Evolutionary conservation across 1,284 basidiomycete genomes (phyloP), one percentile per base, ranked within the genome.

Genomic region (Salmacisia buchloeana): DNA sequence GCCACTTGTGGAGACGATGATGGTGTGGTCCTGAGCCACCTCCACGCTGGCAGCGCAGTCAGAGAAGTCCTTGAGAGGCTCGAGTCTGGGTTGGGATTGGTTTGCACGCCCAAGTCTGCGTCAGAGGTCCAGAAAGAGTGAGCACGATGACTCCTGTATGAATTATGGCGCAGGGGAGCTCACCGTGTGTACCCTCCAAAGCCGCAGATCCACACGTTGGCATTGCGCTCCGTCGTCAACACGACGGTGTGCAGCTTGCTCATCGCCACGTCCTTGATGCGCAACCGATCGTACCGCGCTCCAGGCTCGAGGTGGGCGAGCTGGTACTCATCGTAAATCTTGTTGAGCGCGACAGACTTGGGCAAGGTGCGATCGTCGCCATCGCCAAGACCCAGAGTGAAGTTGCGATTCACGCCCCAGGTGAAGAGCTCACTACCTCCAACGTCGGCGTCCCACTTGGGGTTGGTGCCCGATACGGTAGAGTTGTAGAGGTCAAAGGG

Each of bases 11-110:
- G 92, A 93, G 39, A 97, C 83, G 0, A 88, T 89, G 23, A 97
- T 85, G 0, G 94, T 94, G 78, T 98, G 96, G 74, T 98, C 94
- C 76, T 93, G 93, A 1, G 90, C 94, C 1, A 94, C 83, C 0
- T 93, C 91, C 49, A 97, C 85, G 3, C 57, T 57, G 2, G 54
- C 60, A 2, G 86, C 83, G 1, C 83, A 77, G 59, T 85, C 83
- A 41, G 85, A 79, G 12, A 83, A 83, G 63, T 87, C 86, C 1
- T 85, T 80, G 15, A 92, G 81, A 0, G 87, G 86, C 25, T 89
- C 83, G 23, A 85, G 81, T 2, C 83, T 83, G 69, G 90, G 89
- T 76, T 94, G 91, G 3, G 90, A 91, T 71, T 92, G 89, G 36
- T 90, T 85, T 3, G 85, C 84, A 12, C 85, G 84, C 0, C 92